Base-by-base conservation (phyloP, 2,329 filamentous ascomycete genomes). In the Seiridium unicorne region DNA sequence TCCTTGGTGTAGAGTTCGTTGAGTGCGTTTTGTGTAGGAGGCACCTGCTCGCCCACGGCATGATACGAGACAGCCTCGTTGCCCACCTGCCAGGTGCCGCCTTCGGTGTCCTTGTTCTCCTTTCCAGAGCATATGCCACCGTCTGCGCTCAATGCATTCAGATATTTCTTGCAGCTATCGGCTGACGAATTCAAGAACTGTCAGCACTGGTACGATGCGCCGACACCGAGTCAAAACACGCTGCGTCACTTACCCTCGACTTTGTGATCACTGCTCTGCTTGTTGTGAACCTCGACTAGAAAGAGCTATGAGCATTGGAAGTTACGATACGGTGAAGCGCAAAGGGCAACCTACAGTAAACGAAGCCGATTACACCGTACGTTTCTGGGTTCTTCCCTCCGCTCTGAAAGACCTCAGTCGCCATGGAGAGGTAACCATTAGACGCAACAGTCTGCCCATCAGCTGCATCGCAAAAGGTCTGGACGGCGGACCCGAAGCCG, bases 201-300 rank as follows among this genome's bases (percentile, higher is more conserved):
- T 26, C 18, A 26, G 18, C 18, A 26, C 18, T 26, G 18, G 18
- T 26, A 26, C 18, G 18, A 26, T 26, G 18, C 18, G 18, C 18
- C 18, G 18, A 26, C 18, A 26, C 18, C 18, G 18, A 26, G 18
- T 26, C 18, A 26, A 2, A 26, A 26, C 18, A 26, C 18, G 18
- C 18, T 26, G 18, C 18, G 18, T 26, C 18, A 53, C 18, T 2
- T 18, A 48, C 46, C n/a, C 8, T 18, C 38, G 18, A 48, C 34
- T 13, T 8, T 13, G 57, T 71, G 69, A 55, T 64, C 62, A 9
- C 62, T 56, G 53, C 44, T 56, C 55, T 63, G 36, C 51, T 71
- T 71, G 56, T 71, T 72, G 60, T 70, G 69, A 6, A 72, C 65
- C 60, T 72, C 69, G 40, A 70, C 69, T 72, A 51, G 38, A 8